Percentiles rank a stretch among this genome's conserved stretches.
These are phyloP conservation scores for Backusella tarrabulga DNA, from an alignment of 192 early-diverging fungal genomes.

Conservation along the genomic window DNA sequence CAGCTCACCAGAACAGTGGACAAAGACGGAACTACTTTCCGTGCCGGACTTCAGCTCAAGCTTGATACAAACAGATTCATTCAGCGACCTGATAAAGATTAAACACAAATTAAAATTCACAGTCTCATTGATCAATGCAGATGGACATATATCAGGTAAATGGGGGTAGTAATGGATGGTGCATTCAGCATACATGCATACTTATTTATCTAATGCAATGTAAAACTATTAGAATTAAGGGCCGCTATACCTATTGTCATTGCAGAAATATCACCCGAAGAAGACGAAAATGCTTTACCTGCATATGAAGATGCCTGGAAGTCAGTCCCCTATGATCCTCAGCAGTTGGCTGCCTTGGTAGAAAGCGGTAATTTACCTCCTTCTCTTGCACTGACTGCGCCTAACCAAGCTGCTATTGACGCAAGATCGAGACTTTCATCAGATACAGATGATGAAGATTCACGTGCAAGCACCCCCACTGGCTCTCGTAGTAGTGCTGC, in stretches of 20 bases:
- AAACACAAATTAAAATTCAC: slow-evolving; percentile 40
- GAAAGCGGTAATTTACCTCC: slow-evolving; percentile 20
- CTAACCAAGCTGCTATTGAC: slow-evolving; percentile 26
- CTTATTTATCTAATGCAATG: not conserved
- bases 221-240: slow-evolving; percentile 27
- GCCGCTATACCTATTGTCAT: slow-evolving; percentile 35
- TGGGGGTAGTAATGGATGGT: not conserved
- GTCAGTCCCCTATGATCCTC: slow-evolving; percentile 31
- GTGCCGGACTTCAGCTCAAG: slow-evolving; percentile 14
- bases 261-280: slow-evolving; percentile 18
- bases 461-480: not conserved
- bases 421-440: slow-evolving; percentile 3
- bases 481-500: not conserved
- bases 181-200: not conserved
- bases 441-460: slow-evolving; percentile 9
- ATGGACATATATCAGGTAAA: slow-evolving; percentile 40
- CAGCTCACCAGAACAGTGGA: slow-evolving; percentile 13
- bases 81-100: slow-evolving; percentile 35
- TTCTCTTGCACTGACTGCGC: slow-evolving; percentile 17
- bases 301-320: slow-evolving; percentile 36
- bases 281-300: slow-evolving; percentile 27
- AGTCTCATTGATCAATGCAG: slow-evolving; percentile 26
- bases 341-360: slow-evolving; percentile 13
- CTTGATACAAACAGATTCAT: slow-evolving; percentile 25
- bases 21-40: slow-evolving; percentile 1